Evolutionary conservation across 2,329 filamentous ascomycete genomes (phyloP).

Genomic region (Ilyonectria sp.): DNA sequence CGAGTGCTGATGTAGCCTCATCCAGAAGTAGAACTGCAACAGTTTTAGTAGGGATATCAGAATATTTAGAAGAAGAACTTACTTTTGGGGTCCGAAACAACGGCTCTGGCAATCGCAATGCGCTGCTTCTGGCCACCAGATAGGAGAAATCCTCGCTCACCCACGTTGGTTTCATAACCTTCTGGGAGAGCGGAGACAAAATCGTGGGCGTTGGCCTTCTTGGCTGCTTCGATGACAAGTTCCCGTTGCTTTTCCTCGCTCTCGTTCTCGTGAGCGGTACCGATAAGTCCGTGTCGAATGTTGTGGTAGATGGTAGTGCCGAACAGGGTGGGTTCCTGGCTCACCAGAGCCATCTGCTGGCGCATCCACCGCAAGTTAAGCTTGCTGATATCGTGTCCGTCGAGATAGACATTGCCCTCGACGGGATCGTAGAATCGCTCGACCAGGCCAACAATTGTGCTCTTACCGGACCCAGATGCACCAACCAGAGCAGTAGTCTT

Average conservation of each 20-base stretch:
- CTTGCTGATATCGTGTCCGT: conserved; percentile 84
- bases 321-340: conserved; percentile 93
- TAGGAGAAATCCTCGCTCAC: conserved; percentile 91
- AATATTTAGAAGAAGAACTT: conserved; percentile 42
- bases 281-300: conserved; percentile 91
- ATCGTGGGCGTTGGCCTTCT: conserved; percentile 94
- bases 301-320: conserved; percentile 91
- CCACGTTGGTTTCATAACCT: conserved; percentile 94
- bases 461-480: conserved; percentile 94
- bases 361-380: conserved; percentile 93
- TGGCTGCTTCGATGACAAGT: conserved; percentile 84
- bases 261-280: conserved; percentile 80
- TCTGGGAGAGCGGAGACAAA: conserved; percentile 88
- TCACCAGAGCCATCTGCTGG: conserved; percentile 92
- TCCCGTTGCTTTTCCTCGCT: conserved; percentile 77
- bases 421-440: conserved; percentile 97
- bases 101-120: conserved; percentile 92
- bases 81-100: conserved; percentile 91
- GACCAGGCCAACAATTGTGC: conserved; percentile 92
- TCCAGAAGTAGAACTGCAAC: conserved; percentile 83
- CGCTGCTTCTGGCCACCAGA: conserved; percentile 98
- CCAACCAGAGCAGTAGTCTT: conserved; percentile 96
- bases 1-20: conserved; percentile 93
- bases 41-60: conserved; percentile 21
- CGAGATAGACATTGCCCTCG: conserved; percentile 82